Conservation (phyloP, 495 filamentous ascomycete genomes). For the Aspergillus carlsbadensis region DNA sequence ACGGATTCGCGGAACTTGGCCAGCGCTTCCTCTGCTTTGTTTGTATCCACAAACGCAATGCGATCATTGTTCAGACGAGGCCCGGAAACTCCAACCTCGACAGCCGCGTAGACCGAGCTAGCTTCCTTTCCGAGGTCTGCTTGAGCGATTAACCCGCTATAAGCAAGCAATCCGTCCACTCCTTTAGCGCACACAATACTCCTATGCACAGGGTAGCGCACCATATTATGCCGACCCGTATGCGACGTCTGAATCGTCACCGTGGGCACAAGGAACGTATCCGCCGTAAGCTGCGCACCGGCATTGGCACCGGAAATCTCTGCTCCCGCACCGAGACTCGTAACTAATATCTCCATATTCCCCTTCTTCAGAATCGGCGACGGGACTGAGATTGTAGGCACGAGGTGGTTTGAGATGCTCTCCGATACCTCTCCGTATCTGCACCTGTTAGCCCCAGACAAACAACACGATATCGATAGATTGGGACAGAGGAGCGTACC, state of each 20-base stretch:
- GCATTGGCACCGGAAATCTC: conserved; percentile 25
- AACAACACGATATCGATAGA: too few species aligned
- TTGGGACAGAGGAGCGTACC: conserved; percentile 47
- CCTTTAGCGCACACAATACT: conserved; percentile 74
- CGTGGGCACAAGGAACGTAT: conserved; percentile 66
- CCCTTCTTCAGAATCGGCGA: conserved; percentile 65
- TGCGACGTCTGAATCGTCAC: conserved; percentile 64
- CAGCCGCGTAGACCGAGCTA: conserved; percentile 51
- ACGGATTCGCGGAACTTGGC: conserved; percentile 64
- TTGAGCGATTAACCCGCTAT: conserved; percentile 44
- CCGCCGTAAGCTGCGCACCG: conserved; percentile 50
- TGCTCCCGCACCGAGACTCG: conserved; percentile 46
- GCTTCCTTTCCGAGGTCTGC: conserved; percentile 35
- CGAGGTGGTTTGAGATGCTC: conserved; percentile 42
- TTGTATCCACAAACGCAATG: conserved; percentile 55
- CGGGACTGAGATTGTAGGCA: conserved; percentile 61
- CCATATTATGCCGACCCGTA: conserved; percentile 56
- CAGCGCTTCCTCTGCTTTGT: conserved; percentile 56
- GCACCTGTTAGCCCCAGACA: conserved; percentile 4
- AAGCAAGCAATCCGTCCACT: conserved; percentile 50
- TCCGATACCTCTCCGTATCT: conserved; percentile 56
- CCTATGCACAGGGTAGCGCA: conserved; percentile 84
- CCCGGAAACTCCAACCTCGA: conserved; percentile 48
- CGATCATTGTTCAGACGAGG: conserved; percentile 27
- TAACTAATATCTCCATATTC: conserved; percentile 78